Evolutionary conservation across 345 rosid species (phyloP).

Genomic region (Rhizophora mangle): DNA sequence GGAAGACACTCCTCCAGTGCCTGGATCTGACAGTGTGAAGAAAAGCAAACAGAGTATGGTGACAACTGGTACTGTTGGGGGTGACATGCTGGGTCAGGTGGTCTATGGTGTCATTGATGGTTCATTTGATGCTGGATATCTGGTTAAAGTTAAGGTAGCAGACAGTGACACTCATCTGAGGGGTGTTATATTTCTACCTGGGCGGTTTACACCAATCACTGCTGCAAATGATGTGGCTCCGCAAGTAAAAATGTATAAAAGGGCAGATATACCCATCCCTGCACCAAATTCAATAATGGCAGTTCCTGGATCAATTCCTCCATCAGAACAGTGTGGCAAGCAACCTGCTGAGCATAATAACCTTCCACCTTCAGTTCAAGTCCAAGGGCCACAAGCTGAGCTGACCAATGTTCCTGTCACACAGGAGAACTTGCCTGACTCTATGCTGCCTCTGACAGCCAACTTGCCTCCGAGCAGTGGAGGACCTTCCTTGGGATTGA

Average conservation of each 20-base stretch:
- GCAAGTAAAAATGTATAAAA: slow-evolving; percentile 44
- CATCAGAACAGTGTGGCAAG: slow-evolving; percentile 25
- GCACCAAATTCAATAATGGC: slow-evolving; percentile 21
- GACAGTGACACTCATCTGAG: slow-evolving; percentile 45
- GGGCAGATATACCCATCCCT: slow-evolving; percentile 43
- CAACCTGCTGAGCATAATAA: slow-evolving; percentile 30
- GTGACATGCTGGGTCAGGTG: slow-evolving; percentile 46
- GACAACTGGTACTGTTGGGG: slow-evolving; percentile 18
- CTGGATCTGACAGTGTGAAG: slow-evolving; percentile 24
- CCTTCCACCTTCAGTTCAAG: slow-evolving; percentile 22
- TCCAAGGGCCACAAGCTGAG: slow-evolving; percentile 19
- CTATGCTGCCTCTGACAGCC: slow-evolving; percentile 21
- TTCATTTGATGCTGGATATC: slow-evolving; percentile 61
- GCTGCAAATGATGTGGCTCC: slow-evolving; percentile 70
- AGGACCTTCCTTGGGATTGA: slow-evolving; percentile 26
- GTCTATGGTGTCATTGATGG: slow-evolving; percentile 65
- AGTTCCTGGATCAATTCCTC: slow-evolving; percentile 14
- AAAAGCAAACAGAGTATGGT: slow-evolving; percentile 26
- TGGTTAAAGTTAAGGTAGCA: slow-evolving; percentile 54
- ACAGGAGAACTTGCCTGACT: slow-evolving; percentile 27
- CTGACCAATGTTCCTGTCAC: slow-evolving; percentile 15
- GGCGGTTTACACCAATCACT: slow-evolving; percentile 43
- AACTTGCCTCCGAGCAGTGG: slow-evolving; percentile 27
- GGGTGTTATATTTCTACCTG: slow-evolving; percentile 56
- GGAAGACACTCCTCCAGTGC: slow-evolving; percentile 21